A percentile compares a stretch with the other conserved stretches of the same genome.
These are phyloP conservation scores for Coemansia sp. DNA, from an alignment of 192 early-diverging fungal genomes.

Conservation along the genomic window DNA sequence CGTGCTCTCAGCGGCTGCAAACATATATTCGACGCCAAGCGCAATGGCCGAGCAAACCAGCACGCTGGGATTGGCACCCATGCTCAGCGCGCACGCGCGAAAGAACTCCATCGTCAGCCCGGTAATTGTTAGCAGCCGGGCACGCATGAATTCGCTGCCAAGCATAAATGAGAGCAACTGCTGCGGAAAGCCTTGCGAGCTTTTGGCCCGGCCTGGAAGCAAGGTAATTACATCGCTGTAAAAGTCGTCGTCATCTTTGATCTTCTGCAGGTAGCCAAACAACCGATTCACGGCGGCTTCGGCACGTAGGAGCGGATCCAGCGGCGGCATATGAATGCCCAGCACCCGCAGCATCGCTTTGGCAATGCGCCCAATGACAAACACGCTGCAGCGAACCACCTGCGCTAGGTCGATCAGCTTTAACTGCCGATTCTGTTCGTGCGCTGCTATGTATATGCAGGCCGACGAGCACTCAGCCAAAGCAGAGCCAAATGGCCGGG, in stretches of 20 bases:
- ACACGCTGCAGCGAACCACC: constrained; percentile 8
- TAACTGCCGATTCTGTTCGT: constrained; percentile 6
- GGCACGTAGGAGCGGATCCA: constrained; percentile 20
- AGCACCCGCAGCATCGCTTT: constrained; percentile 4
- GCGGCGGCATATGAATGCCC: not conserved
- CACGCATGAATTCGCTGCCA: not conserved
- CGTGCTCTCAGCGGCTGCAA: not conserved
- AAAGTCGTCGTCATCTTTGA: not conserved
- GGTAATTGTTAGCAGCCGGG: constrained; percentile 4
- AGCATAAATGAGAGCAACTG: constrained; percentile 11
- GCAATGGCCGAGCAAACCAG: constrained; percentile 16
- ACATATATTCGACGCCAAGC: constrained; percentile 17
- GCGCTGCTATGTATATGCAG: constrained; percentile 28
- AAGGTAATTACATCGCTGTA: not conserved
- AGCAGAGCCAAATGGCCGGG: constrained; percentile 12
- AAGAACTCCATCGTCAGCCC: constrained; percentile 12
- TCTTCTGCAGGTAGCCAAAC: constrained; percentile 7
- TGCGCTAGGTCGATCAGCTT: constrained; percentile 16
- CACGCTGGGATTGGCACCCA: constrained; percentile 16
- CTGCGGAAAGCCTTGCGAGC: not conserved
- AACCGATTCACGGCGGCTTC: constrained; percentile 21
- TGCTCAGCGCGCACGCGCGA: constrained; percentile 5
- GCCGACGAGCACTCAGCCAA: constrained; percentile 5
- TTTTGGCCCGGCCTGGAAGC: not conserved
- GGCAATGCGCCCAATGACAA: constrained; percentile 12